Base-by-base conservation (phyloP, 2,329 filamentous ascomycete species). In the Fusarium sambucinum region DNA sequence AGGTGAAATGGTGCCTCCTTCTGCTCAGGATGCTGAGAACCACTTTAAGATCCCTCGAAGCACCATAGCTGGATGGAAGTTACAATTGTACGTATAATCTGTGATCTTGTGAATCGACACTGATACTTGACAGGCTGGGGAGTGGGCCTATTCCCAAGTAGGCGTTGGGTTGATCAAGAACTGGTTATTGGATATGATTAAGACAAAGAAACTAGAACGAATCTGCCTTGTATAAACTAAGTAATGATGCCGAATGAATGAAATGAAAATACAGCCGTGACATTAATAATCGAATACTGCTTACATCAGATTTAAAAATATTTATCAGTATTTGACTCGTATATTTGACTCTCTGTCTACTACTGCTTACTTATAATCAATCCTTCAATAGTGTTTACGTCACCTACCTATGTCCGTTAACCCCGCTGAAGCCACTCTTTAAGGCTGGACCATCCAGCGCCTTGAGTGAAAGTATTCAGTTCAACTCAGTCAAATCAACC, bases 351-450 rank as follows among this genome's bases (percentile, higher is more conserved):
- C 6, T 52, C 6, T 45, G 23, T 19, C 13, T 23, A 21, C 40
- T 23, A 19, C 46, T 23, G 62, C 59, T 69, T 65, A 57, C 58
- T 42, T 51, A 10, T 23, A 60, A 19, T 23, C 32, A 6, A 33
- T 30, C 35, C 35, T 38, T 10, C 25, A 9, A 27, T 16, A 51
- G 29, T 47, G 40, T 66, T 68, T 68, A 62, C 66, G 66, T 69
- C 62, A 69, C 52, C 33, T 59, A 69, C 45, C 27, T 55, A 68
- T 54, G 16, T 71, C 72, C 62, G 60, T 27, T 66, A 73, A 74
- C 72, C 66, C 72, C 72, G 62, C 63, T 37, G 32, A 32, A 42
- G 7, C 14, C 21, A 44, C 23, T n/a, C 19, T 50, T 44, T 59
- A 62, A 55, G 33, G 33, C 45, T 25, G 21, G 5, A 7, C 23